Base-by-base conservation (phyloP, 2,329 filamentous ascomycete species). In the Dactylellina parvicollis region DNA sequence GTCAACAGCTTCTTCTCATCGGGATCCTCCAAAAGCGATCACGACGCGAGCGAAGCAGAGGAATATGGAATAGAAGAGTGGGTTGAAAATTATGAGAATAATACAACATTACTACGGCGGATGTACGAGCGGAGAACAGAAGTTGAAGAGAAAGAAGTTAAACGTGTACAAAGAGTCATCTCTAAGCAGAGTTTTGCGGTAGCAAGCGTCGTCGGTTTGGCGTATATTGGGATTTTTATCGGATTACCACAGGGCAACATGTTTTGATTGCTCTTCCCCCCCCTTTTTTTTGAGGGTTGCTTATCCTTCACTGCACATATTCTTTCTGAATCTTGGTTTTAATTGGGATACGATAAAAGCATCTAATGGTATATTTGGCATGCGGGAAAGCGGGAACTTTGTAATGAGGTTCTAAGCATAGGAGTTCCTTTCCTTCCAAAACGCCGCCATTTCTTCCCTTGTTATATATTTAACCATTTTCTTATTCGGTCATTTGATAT, bases 161-260 rank as follows among this genome's bases (percentile, higher is more conserved):
- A 72, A 65, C 67, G 67, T 72, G 67, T 72, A 72, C 67, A 72
- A 72, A 72, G 67, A 64, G 67, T 72, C 40, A 72, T 72, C 36
- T 72, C 67, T 7, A 72, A 72, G 42, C 67, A 72, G 24, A 72
- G 67, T 72, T 72, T 72, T 38, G 54, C 40, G 30, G 67, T 72
- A 36, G 52, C 67, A 72, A 34, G 34, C 22, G 67, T 72, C 34
- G 59, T 65, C 42, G 67, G 67, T 54, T 30, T 72, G 67, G 67
- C 67, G 67, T 72, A 72, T 60, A 64, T 65, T 64, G 67, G 67
- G 36, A 65, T 72, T 59, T 72, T 72, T 49, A 65, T 72, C 30
- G 67, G 67, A 28, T 65, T 72, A 72, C 67, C 67, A 22, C 42
- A 30, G 26, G 67, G 67, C 26, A 72, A 72, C 49, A 46, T 72